phyloP scores from a whole-genome alignment of 2,329 filamentous ascomycete species.

The Sporothrix pallida region DNA sequence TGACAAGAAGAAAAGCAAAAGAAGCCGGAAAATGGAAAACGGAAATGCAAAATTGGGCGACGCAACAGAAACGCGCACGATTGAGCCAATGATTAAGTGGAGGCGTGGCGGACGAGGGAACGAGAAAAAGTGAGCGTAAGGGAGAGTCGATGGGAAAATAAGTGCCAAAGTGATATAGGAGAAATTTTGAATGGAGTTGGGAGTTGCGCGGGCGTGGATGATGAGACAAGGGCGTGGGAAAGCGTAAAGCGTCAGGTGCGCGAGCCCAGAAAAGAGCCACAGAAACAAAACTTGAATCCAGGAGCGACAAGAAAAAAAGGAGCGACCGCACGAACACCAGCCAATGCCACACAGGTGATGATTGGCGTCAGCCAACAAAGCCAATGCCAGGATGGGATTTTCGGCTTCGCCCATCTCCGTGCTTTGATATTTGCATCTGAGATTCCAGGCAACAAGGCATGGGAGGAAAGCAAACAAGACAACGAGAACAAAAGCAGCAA shows the following conservation, averaged over 20 bases:
- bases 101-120: slow-evolving; percentile 33
- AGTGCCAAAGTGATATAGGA: slow-evolving; percentile 23
- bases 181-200: slow-evolving; percentile 27
- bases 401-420: slow-evolving; percentile 13
- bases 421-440: background rate
- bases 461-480: background rate
- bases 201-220: slow-evolving; percentile 26
- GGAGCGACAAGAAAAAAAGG: background rate
- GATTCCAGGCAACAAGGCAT: background rate
- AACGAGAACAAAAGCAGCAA: background rate
- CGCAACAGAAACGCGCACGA: slow-evolving; percentile 34
- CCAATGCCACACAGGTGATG: slow-evolving; percentile 19
- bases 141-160: slow-evolving; percentile 30
- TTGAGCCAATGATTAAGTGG: slow-evolving; percentile 37
- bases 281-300: slow-evolving; percentile 1
- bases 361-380: slow-evolving; percentile 34
- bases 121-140: slow-evolving; percentile 37
- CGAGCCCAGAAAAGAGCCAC: slow-evolving; percentile 31
- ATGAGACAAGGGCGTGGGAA: slow-evolving; percentile 34
- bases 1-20: slow-evolving; percentile 32
- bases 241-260: slow-evolving; percentile 28
- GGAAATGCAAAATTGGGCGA: slow-evolving; percentile 33
- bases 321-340: background rate
- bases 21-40: slow-evolving; percentile 32
- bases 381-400: slow-evolving; percentile 11